Evolutionary conservation across 768 basidiomycete species (phyloP).

Genomic region (Scleroderma bovista): DNA sequence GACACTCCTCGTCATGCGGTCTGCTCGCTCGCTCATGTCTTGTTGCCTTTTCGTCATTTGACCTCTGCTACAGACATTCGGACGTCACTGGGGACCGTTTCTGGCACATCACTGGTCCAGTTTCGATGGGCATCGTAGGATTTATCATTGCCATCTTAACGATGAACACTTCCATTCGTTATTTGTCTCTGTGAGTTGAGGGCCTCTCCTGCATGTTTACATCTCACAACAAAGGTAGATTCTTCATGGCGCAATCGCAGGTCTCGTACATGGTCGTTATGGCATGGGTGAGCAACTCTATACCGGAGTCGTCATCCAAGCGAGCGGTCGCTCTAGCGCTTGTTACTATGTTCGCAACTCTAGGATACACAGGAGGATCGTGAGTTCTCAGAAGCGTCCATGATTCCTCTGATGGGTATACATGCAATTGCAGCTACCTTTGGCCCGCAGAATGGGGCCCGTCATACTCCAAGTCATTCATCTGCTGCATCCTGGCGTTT

Average conservation of each 20-base stretch:
- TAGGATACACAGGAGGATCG: constrained; percentile 78
- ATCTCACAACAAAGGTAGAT: constrained; percentile 36
- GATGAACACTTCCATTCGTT: constrained; percentile 55
- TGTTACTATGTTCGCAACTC: constrained; percentile 72
- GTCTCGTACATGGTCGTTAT: constrained; percentile 62
- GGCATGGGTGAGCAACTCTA: constrained; percentile 45
- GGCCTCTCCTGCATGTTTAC: not conserved
- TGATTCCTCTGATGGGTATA: constrained; percentile 1
- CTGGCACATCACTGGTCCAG: constrained; percentile 55
- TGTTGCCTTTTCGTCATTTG: not conserved
- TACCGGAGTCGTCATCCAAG: constrained; percentile 75
- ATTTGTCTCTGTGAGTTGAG: constrained; percentile 50
- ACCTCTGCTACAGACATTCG: constrained; percentile 48
- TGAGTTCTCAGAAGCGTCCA: constrained; percentile 37
- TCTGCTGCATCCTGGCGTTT: constrained; percentile 62
- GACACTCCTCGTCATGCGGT: constrained; percentile 53
- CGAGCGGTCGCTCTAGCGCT: constrained; percentile 77
- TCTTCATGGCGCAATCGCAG: constrained; percentile 69
- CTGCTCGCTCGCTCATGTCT: not conserved
- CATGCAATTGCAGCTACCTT: constrained; percentile 38
- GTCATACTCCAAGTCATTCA: constrained; percentile 62
- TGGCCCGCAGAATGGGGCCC: constrained; percentile 70
- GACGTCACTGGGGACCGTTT: constrained; percentile 67
- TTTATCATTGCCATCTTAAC: constrained; percentile 63
- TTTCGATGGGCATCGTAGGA: constrained; percentile 55